Evolutionary conservation across 2,329 filamentous ascomycete genomes (phyloP), one percentile per base, ranked within the genome.

Genomic region (Juglanconis oblonga): DNA sequence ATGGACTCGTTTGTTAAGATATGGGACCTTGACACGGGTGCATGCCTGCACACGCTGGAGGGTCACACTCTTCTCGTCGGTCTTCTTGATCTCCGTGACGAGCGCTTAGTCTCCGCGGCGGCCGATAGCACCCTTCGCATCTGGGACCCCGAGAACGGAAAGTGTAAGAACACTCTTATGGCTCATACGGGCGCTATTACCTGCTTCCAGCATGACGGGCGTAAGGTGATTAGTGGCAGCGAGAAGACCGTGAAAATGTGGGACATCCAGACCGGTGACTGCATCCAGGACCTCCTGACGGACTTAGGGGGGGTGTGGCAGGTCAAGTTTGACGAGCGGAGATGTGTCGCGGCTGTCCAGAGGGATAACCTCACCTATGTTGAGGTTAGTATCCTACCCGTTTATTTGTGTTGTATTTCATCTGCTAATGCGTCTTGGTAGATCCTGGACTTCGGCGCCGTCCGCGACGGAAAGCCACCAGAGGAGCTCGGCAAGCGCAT

Each of bases 1-100:
- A 99, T 99, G 95, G 95, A 99, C 73, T 97, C 95, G 64, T 83
- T 93, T 65, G 95, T 99, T 71, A 98, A 97, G 76, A 94, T 99
- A 11, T 99, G 95, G 95, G 95, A 94, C 62, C 82, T 99, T 13
- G 87, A 92, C 35, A 95, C 90, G 2, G 95, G 95, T 0, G 79
- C 88, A 0, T 91, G 92, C 66, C 79, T 98, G 10, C 90, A 94
- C 74, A 97, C 92, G 1, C 84, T 99, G 0, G 94, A 98, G 73
- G 95, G 95, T 0, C 95, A 99, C 71, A 90, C 88, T 17, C 90
- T 96, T 10, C 87, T 99, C 13, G 95, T 99, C 17, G 95, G 95
- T 1, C 82, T 99, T 2, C 80, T 99, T 36, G 95, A 98, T 70
- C 81, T 99, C 55, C 90, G 90, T 54, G 90, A 94, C 67, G 91